phyloP scores from a whole-genome alignment of 345 rosid genomes.

The Gossypium thurberi region DNA sequence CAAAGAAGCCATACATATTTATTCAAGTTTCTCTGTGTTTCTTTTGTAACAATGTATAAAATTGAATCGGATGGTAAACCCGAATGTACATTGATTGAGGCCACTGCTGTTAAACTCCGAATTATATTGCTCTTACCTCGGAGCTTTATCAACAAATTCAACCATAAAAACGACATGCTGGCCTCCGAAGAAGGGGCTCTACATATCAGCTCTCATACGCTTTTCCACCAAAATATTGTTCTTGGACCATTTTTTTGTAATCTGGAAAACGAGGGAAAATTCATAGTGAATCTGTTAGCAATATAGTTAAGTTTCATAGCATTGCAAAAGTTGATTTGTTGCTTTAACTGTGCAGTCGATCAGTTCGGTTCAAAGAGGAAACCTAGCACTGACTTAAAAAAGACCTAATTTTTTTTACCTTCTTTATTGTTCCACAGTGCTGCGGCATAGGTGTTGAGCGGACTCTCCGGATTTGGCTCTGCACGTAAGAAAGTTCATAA shows the following conservation, averaged over 20 bases:
- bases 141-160: too few relatives aligned
- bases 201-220: constrained; percentile 24
- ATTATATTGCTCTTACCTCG: too few relatives aligned
- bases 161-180: neutral
- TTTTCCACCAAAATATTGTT: constrained; percentile 33
- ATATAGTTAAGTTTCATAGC: neutral
- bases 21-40: too few relatives aligned
- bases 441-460: constrained; percentile 59
- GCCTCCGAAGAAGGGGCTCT: neutral
- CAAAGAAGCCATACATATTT: too few relatives aligned
- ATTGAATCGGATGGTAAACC: too few relatives aligned
- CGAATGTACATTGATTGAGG: too few relatives aligned
- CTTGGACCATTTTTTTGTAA: constrained; percentile 52
- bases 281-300: neutral
- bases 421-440: constrained; percentile 43
- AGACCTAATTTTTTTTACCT: constrained; percentile 20
- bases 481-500: constrained; percentile 15
- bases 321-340: too few relatives aligned
- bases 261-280: constrained; percentile 18
- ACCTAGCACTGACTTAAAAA: too few relatives aligned
- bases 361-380: too few relatives aligned
- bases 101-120: too few relatives aligned
- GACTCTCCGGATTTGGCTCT: constrained; percentile 59
- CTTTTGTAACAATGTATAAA: too few relatives aligned
- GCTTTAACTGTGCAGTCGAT: too few relatives aligned